These are phyloP conservation scores for Leccinum pellstonianum DNA, from an alignment of 768 basidiomycete genomes.

Conservation along the genomic window DNA sequence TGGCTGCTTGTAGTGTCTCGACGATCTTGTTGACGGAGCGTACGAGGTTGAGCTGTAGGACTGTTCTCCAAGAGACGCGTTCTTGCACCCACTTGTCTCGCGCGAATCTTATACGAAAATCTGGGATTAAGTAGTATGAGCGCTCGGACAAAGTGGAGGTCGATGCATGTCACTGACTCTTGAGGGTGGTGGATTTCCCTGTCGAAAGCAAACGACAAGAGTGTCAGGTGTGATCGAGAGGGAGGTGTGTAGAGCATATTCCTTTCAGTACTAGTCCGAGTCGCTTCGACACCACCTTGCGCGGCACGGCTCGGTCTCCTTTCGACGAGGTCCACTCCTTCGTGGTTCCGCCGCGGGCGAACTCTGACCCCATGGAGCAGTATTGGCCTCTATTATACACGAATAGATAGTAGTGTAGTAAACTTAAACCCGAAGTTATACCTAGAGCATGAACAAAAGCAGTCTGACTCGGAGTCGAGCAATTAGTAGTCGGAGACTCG, in stretches of 20 bases:
- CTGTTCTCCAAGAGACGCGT: constrained; percentile 70
- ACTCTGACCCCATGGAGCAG: too few relatives aligned
- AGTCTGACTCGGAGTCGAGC: too few relatives aligned
- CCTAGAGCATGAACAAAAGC: too few relatives aligned
- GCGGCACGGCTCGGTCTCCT: too few relatives aligned
- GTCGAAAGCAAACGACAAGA: constrained; percentile 8
- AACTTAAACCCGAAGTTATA: too few relatives aligned
- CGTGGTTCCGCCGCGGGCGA: too few relatives aligned
- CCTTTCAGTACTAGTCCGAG: too few relatives aligned
- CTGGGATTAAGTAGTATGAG: constrained; percentile 36
- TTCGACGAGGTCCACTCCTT: too few relatives aligned
- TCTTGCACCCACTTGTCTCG: constrained; percentile 63
- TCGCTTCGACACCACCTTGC: too few relatives aligned
- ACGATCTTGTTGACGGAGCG: constrained; percentile 67
- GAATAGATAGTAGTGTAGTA: too few relatives aligned
- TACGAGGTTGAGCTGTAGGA: constrained; percentile 79
- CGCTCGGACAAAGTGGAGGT: background rate
- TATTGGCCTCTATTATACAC: too few relatives aligned
- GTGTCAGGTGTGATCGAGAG: background rate
- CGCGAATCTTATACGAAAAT: constrained; percentile 72
- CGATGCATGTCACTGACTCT: constrained; percentile 43
- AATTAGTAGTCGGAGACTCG: too few relatives aligned
- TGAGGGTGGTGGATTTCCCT: constrained; percentile 72
- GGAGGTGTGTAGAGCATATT: background rate
- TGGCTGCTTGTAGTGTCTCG: constrained; percentile 54